phyloP scores from a whole-genome alignment of 495 filamentous ascomycete species.

The Saxophila tyrrhenica region DNA sequence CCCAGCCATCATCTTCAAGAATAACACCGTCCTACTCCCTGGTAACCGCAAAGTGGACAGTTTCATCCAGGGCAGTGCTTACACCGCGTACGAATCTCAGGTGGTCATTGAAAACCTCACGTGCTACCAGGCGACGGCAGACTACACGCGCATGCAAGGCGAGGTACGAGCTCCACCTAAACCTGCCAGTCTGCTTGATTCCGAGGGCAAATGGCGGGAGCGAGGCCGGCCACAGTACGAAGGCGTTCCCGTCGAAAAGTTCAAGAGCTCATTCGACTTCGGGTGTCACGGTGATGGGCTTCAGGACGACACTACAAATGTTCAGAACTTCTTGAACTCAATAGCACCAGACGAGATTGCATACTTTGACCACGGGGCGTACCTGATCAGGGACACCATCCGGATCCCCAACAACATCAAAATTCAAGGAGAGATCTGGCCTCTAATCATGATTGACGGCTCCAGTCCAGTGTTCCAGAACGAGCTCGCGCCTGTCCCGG shows the following conservation, averaged over 20 bases:
- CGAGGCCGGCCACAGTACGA: slow-evolving; percentile 69
- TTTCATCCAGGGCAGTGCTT: slow-evolving; percentile 66
- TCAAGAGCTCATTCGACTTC: slow-evolving; percentile 61
- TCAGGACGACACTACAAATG: slow-evolving; percentile 54
- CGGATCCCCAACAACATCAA: slow-evolving; percentile 65
- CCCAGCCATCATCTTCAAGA: slow-evolving; percentile 41
- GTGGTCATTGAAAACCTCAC: slow-evolving; percentile 7
- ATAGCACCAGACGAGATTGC: slow-evolving; percentile 53
- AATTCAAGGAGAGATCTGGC: slow-evolving; percentile 87
- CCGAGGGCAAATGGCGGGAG: slow-evolving; percentile 47
- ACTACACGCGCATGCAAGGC: slow-evolving; percentile 34
- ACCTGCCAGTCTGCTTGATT: slow-evolving; percentile 45
- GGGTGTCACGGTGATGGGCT: slow-evolving; percentile 72
- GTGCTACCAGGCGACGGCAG: slow-evolving; percentile 16
- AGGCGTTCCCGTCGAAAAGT: slow-evolving; percentile 41
- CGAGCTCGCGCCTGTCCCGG: slow-evolving; percentile 54
- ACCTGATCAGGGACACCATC: slow-evolving; percentile 73
- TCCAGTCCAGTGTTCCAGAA: slow-evolving; percentile 53
- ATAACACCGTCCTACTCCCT: slow-evolving; percentile 48
- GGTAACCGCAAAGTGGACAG: slow-evolving; percentile 57
- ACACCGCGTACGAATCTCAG: slow-evolving; percentile 30
- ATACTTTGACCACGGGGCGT: slow-evolving; percentile 87
- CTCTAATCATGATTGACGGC: slow-evolving; percentile 65
- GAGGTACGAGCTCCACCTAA: slow-evolving; percentile 40
- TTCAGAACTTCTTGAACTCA: slow-evolving; percentile 63